Conservation (phyloP, 352 stramenopile genomes). For the Thalassiosira livingstoniorum region DNA sequence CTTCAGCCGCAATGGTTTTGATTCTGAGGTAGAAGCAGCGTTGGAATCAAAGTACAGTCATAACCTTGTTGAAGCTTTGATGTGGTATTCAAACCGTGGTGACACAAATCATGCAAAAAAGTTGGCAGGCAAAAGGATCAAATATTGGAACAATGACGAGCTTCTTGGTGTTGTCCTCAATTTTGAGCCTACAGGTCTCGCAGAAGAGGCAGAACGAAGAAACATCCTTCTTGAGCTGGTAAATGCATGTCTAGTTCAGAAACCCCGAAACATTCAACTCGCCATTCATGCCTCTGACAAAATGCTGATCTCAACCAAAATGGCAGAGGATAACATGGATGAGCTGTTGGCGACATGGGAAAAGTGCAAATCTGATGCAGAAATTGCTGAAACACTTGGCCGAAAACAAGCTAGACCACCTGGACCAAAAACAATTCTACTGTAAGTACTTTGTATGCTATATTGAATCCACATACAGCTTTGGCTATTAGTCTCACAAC, state of each 20-base stretch:
- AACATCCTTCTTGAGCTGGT: slow-evolving; percentile 30
- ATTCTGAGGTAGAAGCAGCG: slow-evolving; percentile 30
- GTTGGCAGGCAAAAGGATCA: slow-evolving; percentile 27
- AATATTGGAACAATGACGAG: slow-evolving; percentile 12
- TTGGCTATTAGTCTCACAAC: too few relatives aligned
- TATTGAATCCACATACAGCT: too few relatives aligned
- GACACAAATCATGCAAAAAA: slow-evolving; percentile 31
- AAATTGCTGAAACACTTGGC: slow-evolving; percentile 28
- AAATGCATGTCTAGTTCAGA: slow-evolving; percentile 13
- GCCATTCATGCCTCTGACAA: slow-evolving; percentile 21
- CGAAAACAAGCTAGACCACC: slow-evolving; percentile 28
- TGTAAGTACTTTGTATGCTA: slow-evolving; percentile 31
- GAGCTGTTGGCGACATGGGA: slow-evolving; percentile 25
- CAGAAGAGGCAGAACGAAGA: slow-evolving; percentile 24
- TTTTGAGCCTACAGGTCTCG: slow-evolving; percentile 33
- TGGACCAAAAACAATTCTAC: slow-evolving; percentile 29
- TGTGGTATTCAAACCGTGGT: slow-evolving; percentile 30
- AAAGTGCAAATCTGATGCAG: slow-evolving; percentile 16
- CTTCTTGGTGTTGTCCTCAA: slow-evolving; percentile 21
- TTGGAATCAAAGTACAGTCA: slow-evolving; percentile 26
- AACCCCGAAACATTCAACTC: slow-evolving; percentile 22
- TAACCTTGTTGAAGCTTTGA: slow-evolving; percentile 40
- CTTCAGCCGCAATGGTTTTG: slow-evolving; percentile 36
- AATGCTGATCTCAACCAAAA: slow-evolving; percentile 30
- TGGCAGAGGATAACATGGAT: slow-evolving; percentile 26